Conservation (phyloP, 2,329 filamentous ascomycete species). For the Aspergillus chevalieri region DNA sequence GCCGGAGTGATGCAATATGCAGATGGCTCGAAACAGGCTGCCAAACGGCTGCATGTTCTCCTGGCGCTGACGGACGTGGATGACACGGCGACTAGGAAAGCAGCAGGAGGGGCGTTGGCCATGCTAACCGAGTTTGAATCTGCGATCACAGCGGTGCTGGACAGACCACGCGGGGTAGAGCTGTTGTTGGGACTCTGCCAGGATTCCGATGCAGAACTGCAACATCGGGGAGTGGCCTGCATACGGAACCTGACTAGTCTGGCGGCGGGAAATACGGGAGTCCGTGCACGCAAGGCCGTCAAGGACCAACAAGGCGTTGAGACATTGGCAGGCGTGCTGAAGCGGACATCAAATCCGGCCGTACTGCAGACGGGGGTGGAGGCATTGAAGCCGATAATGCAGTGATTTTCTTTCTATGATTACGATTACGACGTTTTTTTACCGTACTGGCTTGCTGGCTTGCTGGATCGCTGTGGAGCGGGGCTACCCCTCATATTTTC, state of each 20-base stretch:
- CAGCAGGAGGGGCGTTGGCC: slow-evolving; percentile 82
- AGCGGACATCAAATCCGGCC: slow-evolving; percentile 61
- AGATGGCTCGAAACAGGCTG: slow-evolving; percentile 57
- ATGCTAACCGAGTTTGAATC: slow-evolving; percentile 73
- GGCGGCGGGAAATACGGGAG: slow-evolving; percentile 60
- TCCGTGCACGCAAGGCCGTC: slow-evolving; percentile 54
- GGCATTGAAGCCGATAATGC: slow-evolving; percentile 55
- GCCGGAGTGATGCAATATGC: slow-evolving; percentile 42
- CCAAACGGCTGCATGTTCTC: slow-evolving; percentile 71
- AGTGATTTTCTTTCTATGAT: not conserved
- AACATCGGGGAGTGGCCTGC: slow-evolving; percentile 66
- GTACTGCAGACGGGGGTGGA: slow-evolving; percentile 67
- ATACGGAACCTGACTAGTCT: slow-evolving; percentile 63
- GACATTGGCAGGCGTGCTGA: slow-evolving; percentile 62
- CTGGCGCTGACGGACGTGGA: slow-evolving; percentile 83
- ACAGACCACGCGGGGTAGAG: slow-evolving; percentile 64
- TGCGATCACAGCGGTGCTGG: slow-evolving; percentile 65
- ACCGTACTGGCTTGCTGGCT: too few species aligned
- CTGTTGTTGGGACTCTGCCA: slow-evolving; percentile 75
- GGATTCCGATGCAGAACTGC: slow-evolving; percentile 53
- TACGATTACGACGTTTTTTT: too few species aligned
- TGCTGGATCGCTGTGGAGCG: too few species aligned
- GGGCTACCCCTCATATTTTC: too few species aligned
- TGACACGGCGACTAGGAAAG: slow-evolving; percentile 69
- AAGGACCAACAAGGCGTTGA: slow-evolving; percentile 60